A percentile compares a stretch with the other conserved stretches of the same genome.
Evolutionary conservation across 2,329 filamentous ascomycete genomes (phyloP).

Genomic region (Hypoxylon sp.): DNA sequence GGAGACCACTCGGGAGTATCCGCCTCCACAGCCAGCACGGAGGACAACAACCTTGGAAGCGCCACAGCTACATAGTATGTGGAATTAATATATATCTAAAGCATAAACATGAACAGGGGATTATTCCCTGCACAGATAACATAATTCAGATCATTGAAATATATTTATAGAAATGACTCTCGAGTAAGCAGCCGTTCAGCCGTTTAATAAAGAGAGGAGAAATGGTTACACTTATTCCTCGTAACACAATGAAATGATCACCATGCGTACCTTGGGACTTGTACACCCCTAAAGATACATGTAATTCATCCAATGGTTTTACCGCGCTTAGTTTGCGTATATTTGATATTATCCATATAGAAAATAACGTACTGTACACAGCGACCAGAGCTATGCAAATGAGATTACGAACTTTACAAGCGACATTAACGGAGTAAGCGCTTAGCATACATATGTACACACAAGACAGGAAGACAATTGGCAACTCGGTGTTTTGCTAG

Average conservation of each 20-base stretch:
- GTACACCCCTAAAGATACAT: neutral
- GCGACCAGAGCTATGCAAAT: neutral
- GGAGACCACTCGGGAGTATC: slow-evolving; percentile 50
- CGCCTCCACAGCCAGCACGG: slow-evolving; percentile 45
- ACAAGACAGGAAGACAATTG: neutral
- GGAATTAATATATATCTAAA: slow-evolving; percentile 23
- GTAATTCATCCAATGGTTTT: neutral
- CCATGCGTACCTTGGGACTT: neutral
- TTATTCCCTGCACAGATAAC: slow-evolving; percentile 9
- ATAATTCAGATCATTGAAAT: slow-evolving; percentile 25
- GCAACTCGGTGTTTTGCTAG: neutral
- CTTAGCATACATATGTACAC: neutral
- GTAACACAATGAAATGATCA: neutral
- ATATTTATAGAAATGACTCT: slow-evolving; percentile 33
- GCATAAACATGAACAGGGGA: slow-evolving; percentile 28
- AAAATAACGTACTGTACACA: neutral
- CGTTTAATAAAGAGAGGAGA: neutral
- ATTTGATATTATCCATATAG: neutral
- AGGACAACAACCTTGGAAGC: slow-evolving; percentile 27
- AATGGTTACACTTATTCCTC: neutral
- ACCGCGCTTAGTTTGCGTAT: neutral
- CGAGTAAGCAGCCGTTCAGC: slow-evolving; percentile 20
- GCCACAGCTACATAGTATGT: slow-evolving; percentile 33
- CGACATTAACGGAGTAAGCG: neutral
- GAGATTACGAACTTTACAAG: neutral